phyloP scores from a whole-genome alignment of 2,329 filamentous ascomycete species.

The Stagonosporopsis cucurbitacearum region DNA sequence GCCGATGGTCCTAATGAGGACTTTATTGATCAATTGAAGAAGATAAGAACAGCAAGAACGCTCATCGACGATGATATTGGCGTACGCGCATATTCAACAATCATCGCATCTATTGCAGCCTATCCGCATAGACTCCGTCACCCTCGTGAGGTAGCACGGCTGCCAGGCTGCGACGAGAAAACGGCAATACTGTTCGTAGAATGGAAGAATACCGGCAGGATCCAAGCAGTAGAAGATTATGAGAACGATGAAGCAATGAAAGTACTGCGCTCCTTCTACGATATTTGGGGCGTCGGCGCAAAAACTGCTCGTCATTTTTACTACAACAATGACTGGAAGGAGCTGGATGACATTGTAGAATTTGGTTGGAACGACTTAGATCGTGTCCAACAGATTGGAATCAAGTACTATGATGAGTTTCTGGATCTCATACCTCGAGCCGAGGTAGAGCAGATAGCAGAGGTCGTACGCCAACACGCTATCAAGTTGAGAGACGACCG shows the following conservation, averaged over 20 bases:
- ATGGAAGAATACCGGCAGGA: constrained; percentile 67
- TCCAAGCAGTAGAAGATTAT: constrained; percentile 70
- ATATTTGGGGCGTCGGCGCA: constrained; percentile 91
- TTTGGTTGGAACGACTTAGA: constrained; percentile 77
- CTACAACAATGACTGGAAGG: constrained; percentile 74
- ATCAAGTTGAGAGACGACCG: constrained; percentile 62
- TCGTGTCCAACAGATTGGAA: constrained; percentile 87
- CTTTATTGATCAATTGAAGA: constrained; percentile 77
- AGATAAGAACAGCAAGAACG: constrained; percentile 73
- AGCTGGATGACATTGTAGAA: constrained; percentile 85
- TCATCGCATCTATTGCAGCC: constrained; percentile 81
- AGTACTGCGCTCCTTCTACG: constrained; percentile 73
- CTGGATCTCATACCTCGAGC: constrained; percentile 70
- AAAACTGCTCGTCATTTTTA: constrained; percentile 84
- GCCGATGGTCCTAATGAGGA: constrained; percentile 71
- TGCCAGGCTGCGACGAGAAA: constrained; percentile 84
- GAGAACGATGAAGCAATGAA: constrained; percentile 69
- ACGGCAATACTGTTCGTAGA: constrained; percentile 79
- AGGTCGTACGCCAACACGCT: constrained; percentile 70
- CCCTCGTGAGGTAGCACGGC: constrained; percentile 50
- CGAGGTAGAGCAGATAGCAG: constrained; percentile 75
- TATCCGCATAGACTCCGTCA: constrained; percentile 69
- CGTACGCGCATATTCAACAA: constrained; percentile 83
- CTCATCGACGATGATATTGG: constrained; percentile 79
- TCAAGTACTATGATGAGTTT: constrained; percentile 94